phyloP scores from a whole-genome alignment of 2,329 filamentous ascomycete species.

The Thermomyces lanuginosus region DNA sequence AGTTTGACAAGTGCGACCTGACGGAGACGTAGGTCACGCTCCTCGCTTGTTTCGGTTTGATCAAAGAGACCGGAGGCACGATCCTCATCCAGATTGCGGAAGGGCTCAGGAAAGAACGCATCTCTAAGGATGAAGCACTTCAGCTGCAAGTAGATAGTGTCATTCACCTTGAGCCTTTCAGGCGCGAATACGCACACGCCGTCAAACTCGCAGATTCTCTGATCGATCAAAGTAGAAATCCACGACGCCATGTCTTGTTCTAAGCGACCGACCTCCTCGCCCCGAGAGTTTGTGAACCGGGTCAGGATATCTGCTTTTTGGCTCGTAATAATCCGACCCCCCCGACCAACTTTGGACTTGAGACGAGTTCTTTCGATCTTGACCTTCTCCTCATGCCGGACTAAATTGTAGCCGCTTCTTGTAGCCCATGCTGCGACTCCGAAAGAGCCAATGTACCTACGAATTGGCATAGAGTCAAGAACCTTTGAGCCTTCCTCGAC shows the following conservation, averaged over 20 bases:
- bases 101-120: constrained; percentile 52
- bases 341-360: constrained; percentile 37
- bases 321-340: constrained; percentile 31
- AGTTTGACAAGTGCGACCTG: constrained; percentile 80
- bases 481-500: constrained; percentile 7
- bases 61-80: constrained; percentile 61
- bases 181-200: constrained; percentile 79
- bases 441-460: constrained; percentile 77
- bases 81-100: constrained; percentile 43
- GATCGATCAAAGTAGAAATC: constrained; percentile 84
- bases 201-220: constrained; percentile 74
- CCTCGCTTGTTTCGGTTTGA: constrained; percentile 68
- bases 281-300: constrained; percentile 64
- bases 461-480: constrained; percentile 26
- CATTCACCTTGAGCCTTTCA: constrained; percentile 70
- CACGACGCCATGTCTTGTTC: constrained; percentile 77
- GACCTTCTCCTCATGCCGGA: constrained; percentile 70
- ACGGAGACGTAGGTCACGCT: constrained; percentile 64
- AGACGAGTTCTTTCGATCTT: constrained; percentile 74
- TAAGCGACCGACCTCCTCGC: constrained; percentile 71
- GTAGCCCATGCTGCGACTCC: constrained; percentile 88
- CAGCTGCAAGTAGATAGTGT: constrained; percentile 85
- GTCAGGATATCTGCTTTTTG: constrained; percentile 74
- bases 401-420: constrained; percentile 55
- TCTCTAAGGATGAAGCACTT: constrained; percentile 57